Conservation (phyloP, 2,329 filamentous ascomycete genomes). For the Delphinella strobiligena region DNA sequence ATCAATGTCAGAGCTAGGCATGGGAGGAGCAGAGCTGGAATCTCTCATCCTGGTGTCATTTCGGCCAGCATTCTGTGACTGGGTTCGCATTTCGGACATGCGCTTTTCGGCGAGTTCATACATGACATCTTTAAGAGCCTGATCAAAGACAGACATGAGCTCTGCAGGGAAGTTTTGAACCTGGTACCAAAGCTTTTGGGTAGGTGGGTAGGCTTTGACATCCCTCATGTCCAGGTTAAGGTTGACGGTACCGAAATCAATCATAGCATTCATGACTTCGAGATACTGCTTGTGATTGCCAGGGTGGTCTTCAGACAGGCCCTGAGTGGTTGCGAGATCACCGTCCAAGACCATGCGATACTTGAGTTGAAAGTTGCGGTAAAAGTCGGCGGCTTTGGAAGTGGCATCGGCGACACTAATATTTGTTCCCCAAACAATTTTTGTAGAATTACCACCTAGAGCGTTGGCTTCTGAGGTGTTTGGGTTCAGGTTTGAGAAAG, state of each 20-base stretch:
- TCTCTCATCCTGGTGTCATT: slow-evolving; percentile 25
- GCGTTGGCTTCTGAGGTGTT: slow-evolving; percentile 85
- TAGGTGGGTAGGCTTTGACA: slow-evolving; percentile 83
- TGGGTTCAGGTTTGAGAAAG: slow-evolving; percentile 59
- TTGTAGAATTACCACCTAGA: slow-evolving; percentile 68
- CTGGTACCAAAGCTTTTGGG: slow-evolving; percentile 90
- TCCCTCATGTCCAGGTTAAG: slow-evolving; percentile 84
- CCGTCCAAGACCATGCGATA: slow-evolving; percentile 88
- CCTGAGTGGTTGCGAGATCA: slow-evolving; percentile 60
- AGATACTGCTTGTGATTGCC: slow-evolving; percentile 74
- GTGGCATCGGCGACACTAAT: slow-evolving; percentile 87
- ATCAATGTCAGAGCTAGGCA: slow-evolving; percentile 57
- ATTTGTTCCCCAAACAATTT: slow-evolving; percentile 94
- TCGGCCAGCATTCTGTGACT: slow-evolving; percentile 30
- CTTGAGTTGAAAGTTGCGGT: slow-evolving; percentile 83
- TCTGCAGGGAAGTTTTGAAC: slow-evolving; percentile 89
- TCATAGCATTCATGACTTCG: slow-evolving; percentile 79
- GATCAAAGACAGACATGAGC: slow-evolving; percentile 94
- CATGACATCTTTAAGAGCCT: slow-evolving; percentile 85
- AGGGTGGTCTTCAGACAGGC: slow-evolving; percentile 51
- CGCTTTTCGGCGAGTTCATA: slow-evolving; percentile 75
- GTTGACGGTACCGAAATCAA: slow-evolving; percentile 69
- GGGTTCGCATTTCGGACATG: slow-evolving; percentile 54
- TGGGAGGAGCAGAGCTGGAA: slow-evolving; percentile 61
- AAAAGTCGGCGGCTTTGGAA: slow-evolving; percentile 77